phyloP scores from a whole-genome alignment of 768 basidiomycete species.

The Leccinum fibrillosum region DNA sequence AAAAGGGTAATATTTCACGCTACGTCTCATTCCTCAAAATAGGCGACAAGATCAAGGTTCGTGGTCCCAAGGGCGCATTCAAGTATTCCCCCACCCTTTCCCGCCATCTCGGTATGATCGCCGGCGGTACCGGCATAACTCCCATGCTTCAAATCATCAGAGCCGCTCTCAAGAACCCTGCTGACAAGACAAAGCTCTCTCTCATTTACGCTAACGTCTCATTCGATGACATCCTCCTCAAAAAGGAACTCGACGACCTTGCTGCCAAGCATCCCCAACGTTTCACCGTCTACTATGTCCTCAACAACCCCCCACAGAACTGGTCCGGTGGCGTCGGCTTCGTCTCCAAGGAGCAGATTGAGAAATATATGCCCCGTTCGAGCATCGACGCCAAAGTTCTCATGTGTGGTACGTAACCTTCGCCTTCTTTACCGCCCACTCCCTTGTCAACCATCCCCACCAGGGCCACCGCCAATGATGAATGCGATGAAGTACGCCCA shows the following conservation, averaged over 20 bases:
- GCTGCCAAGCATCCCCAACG: constrained; percentile 55
- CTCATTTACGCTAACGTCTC: constrained; percentile 98
- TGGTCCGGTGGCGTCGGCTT: constrained; percentile 94
- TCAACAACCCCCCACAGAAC: constrained; percentile 87
- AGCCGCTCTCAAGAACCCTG: constrained; percentile 86
- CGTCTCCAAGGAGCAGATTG: constrained; percentile 89
- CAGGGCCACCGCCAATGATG: constrained; percentile 77
- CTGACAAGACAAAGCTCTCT: constrained; percentile 75
- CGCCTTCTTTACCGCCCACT: constrained; percentile 9
- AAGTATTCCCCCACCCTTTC: constrained; percentile 71
- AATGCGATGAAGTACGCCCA: constrained; percentile 72
- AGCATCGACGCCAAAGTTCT: constrained; percentile 75
- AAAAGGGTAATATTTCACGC: constrained; percentile 95
- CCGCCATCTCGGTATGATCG: constrained; percentile 92
- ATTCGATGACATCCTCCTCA: constrained; percentile 88
- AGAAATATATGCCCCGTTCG: constrained; percentile 68
- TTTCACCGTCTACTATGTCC: constrained; percentile 85
- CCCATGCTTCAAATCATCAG: constrained; percentile 99
- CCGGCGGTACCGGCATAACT: constrained; percentile 97
- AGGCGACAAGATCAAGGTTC: constrained; percentile 85
- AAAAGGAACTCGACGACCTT: constrained; percentile 81
- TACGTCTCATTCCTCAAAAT: constrained; percentile 78
- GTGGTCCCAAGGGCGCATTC: constrained; percentile 97
- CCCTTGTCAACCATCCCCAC: background rate
- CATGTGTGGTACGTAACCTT: constrained; percentile 67